Conservation (phyloP, 345 rosid species). For the Citrus australasica region DNA sequence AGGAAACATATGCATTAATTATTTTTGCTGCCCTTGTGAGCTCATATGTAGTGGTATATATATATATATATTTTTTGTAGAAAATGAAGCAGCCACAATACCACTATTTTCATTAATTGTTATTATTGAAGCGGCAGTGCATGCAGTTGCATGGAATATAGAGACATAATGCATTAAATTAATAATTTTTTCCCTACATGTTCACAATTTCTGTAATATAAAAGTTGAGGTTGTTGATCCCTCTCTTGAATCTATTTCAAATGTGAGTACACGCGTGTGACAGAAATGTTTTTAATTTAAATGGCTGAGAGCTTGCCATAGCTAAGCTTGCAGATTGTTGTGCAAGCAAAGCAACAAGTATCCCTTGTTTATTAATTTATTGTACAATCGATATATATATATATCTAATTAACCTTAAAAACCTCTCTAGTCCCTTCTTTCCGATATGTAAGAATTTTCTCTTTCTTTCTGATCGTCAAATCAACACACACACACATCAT, state of each 20-base stretch:
- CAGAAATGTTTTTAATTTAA: background rate
- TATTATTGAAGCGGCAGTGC: background rate
- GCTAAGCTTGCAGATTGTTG: background rate
- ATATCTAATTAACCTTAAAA: no score
- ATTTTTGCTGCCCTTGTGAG: no score
- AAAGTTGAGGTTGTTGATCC: background rate
- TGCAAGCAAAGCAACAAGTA: slow-evolving; percentile 11
- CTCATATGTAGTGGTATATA: no score
- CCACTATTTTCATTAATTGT: background rate
- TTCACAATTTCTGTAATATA: background rate
- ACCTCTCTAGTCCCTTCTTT: no score
- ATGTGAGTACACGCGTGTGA: background rate
- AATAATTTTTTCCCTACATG: background rate
- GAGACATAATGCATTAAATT: background rate
- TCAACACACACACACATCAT: no score
- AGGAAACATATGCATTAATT: no score
- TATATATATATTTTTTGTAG: no score
- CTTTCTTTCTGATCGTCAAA: no score
- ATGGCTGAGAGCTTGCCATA: background rate
- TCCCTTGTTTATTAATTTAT: background rate
- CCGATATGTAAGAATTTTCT: background rate
- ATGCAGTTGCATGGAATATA: background rate
- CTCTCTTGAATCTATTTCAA: background rate
- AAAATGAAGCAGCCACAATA: no score
- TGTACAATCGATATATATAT: no score